These are phyloP conservation scores for Hypomontagnella submonticulosa DNA, from an alignment of 495 filamentous ascomycete species.

Conservation along the genomic window DNA sequence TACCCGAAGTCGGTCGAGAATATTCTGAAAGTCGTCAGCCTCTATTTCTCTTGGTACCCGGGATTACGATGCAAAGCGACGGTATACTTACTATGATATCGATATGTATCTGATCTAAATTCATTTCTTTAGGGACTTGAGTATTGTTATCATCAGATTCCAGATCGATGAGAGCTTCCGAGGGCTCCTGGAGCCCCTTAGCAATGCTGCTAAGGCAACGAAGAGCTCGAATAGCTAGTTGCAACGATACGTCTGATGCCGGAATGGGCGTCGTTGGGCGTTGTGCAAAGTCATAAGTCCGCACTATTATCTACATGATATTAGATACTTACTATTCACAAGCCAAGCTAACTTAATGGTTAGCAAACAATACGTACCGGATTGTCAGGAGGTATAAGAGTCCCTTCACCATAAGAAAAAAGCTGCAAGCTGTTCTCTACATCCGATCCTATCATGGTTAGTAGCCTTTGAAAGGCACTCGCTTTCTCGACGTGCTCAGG, in stretches of 20 bases:
- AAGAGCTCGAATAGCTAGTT: constrained; percentile 71
- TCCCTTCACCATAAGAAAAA: constrained; percentile 40
- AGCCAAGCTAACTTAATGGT: background rate
- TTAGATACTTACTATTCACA: constrained; percentile 10
- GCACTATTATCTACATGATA: constrained; percentile 46
- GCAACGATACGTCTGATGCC: constrained; percentile 56
- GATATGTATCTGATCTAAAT: constrained; percentile 46
- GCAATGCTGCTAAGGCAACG: constrained; percentile 81
- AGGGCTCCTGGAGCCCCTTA: constrained; percentile 78
- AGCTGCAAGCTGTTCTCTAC: constrained; percentile 57
- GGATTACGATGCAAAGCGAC: background rate
- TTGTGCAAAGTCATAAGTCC: constrained; percentile 53
- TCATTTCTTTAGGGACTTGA: constrained; percentile 17
- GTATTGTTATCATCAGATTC: constrained; percentile 53
- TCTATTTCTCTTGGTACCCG: background rate
- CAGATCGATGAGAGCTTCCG: constrained; percentile 75
- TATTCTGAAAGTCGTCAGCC: constrained; percentile 35
- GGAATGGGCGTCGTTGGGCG: constrained; percentile 41
- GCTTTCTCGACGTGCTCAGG: constrained; percentile 70
- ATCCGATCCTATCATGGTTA: constrained; percentile 72
- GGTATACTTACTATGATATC: constrained; percentile 48
- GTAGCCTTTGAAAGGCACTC: constrained; percentile 69
- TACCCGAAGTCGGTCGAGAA: constrained; percentile 61
- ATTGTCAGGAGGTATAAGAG: constrained; percentile 49
- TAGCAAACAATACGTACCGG: constrained; percentile 38